These are phyloP conservation scores for Tilletia indica DNA, from an alignment of 1,284 basidiomycete genomes.

Conservation along the genomic window DNA sequence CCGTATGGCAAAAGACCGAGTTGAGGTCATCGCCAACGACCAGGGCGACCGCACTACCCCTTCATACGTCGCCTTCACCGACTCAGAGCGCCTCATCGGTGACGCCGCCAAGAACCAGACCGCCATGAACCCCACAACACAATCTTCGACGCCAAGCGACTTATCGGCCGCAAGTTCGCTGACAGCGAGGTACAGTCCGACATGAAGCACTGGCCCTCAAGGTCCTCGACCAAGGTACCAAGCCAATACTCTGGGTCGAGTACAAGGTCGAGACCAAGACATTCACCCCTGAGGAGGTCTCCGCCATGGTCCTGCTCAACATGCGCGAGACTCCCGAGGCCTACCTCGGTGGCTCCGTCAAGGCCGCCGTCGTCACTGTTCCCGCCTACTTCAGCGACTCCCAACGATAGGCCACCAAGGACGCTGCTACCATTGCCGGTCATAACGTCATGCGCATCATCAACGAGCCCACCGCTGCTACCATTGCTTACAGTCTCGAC, in stretches of 20 bases:
- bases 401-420: too few relatives aligned
- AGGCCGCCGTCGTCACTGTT: conserved; percentile 82
- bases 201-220: conserved; percentile 91
- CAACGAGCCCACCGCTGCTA: conserved; percentile 92
- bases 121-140: conserved; percentile 63
- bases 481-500: conserved; percentile 87
- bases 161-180: conserved; percentile 79
- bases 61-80: conserved; percentile 75
- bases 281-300: conserved; percentile 94
- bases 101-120: conserved; percentile 87
- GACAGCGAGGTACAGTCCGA: conserved; percentile 90
- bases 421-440: too few relatives aligned
- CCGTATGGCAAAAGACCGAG: conserved; percentile 63
- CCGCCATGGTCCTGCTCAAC: conserved; percentile 93
- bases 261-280: conserved; percentile 88
- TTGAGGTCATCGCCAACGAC: conserved; percentile 93
- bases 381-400: conserved; percentile 99
- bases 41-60: conserved; percentile 96
- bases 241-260: conserved; percentile 83
- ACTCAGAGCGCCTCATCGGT: conserved; percentile 5
- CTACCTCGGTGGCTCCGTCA: conserved; percentile 79
- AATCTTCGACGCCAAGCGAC: conserved; percentile 82
- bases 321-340: conserved; percentile 99
- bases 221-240: conserved; percentile 74
- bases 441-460: conserved; percentile 93